Evolutionary conservation across 805 yeast species (phyloP).

Genomic region (Schwanniomyces polymorphus): DNA sequence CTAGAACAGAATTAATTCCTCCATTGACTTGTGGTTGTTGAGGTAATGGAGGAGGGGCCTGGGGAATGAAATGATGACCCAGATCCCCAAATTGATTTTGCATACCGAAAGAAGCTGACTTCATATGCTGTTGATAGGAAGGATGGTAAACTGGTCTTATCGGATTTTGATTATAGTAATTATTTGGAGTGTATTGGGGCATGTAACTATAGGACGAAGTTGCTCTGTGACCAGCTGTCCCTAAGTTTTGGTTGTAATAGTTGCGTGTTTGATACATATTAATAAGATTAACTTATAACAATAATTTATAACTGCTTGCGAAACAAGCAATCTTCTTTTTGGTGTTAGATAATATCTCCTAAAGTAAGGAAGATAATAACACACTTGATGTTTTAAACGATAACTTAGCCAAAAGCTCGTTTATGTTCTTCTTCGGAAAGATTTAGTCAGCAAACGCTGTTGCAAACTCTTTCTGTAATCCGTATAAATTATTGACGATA

Average conservation of each 20-base stretch:
- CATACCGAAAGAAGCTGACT: background rate
- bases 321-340: background rate
- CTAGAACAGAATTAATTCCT: slow-evolving; percentile 76
- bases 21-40: slow-evolving; percentile 45
- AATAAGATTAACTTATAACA: slow-evolving; percentile 1
- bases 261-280: slow-evolving; percentile 17
- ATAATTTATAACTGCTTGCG: background rate
- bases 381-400: slow-evolving; percentile 18
- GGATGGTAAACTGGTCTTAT: slow-evolving; percentile 12
- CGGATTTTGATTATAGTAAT: slow-evolving; percentile 7
- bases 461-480: slow-evolving; percentile 1
- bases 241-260: slow-evolving; percentile 25
- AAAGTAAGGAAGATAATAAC: background rate
- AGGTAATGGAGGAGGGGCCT: slow-evolving; percentile 4
- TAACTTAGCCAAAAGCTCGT: slow-evolving; percentile 44
- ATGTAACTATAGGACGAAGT: slow-evolving; percentile 24
- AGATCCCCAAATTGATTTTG: slow-evolving; percentile 2
- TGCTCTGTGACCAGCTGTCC: slow-evolving; percentile 41
- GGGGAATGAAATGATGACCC: background rate
- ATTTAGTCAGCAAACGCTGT: background rate
- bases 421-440: background rate
- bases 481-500: slow-evolving; percentile 5
- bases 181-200: slow-evolving; percentile 16
- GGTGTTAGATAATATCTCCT: background rate
- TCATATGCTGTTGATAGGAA: background rate